A percentile compares a stretch with the other conserved stretches of the same genome.
These are phyloP conservation scores for Cercophora sp. DNA, from an alignment of 495 filamentous ascomycete species.

Conservation along the genomic window DNA sequence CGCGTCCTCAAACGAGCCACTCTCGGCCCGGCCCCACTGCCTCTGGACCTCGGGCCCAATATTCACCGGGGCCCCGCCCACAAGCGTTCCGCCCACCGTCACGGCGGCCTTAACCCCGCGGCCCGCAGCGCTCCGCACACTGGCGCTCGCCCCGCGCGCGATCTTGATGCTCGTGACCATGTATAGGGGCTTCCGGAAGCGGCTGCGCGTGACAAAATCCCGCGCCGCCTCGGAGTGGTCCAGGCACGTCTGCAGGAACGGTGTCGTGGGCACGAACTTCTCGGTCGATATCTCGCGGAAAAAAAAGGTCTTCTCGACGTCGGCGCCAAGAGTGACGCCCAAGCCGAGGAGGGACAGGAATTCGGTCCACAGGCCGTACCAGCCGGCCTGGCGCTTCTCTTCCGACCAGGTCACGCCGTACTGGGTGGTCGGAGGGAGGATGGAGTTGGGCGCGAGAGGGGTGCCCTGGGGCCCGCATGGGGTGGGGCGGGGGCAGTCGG, in stretches of 20 bases:
- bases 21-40: not conserved
- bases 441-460: not conserved
- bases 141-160: not conserved
- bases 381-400: not conserved
- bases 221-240: too few relatives aligned
- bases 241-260: not conserved
- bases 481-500: not conserved
- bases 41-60: not conserved
- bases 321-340: not conserved
- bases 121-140: not conserved
- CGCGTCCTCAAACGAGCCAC: not conserved
- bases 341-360: not conserved
- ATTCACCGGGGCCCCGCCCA: not conserved
- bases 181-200: not conserved
- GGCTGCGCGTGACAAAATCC: not conserved
- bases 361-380: not conserved
- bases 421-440: not conserved
- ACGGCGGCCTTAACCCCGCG: not conserved
- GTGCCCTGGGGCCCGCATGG: not conserved
- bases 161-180: not conserved
- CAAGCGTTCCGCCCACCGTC: not conserved
- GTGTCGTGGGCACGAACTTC: not conserved
- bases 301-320: not conserved
- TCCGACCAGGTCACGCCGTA: not conserved
- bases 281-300: not conserved